phyloP scores from a whole-genome alignment of 139 green algal species.

The Trebouxia sp. region DNA sequence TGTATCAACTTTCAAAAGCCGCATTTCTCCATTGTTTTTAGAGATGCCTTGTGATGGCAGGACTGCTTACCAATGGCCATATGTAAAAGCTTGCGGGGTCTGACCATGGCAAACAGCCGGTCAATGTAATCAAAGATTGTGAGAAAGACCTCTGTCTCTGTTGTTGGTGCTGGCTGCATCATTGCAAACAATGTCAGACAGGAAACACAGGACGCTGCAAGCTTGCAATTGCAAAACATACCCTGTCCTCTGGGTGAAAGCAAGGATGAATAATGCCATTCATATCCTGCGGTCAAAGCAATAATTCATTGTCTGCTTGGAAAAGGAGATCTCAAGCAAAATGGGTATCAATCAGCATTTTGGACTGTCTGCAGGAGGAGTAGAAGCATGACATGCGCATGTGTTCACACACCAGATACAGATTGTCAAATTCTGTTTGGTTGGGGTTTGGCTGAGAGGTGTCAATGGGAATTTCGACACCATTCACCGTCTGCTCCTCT shows the following conservation, averaged over 20 bases:
- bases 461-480: constrained; percentile 88
- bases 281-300: constrained; percentile 83
- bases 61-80: constrained; percentile 93
- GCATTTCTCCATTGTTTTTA: not conserved
- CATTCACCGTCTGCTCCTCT: constrained; percentile 42
- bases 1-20: not conserved
- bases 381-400: too few relatives aligned
- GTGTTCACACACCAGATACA: constrained; percentile 91
- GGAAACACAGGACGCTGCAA: too few relatives aligned
- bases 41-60: not conserved
- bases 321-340: not conserved
- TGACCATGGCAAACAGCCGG: constrained; percentile 94
- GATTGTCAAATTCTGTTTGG: constrained; percentile 96
- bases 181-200: not conserved
- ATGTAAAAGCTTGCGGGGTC: constrained; percentile 95
- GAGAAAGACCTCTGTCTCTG: constrained; percentile 95
- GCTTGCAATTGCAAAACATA: constrained; percentile 33
- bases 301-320: not conserved
- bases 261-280: constrained; percentile 99
- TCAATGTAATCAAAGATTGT: constrained; percentile 99
- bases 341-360: not conserved
- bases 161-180: constrained; percentile 81
- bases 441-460: constrained; percentile 92
- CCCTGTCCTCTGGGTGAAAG: constrained; percentile 98
- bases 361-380: not conserved